These are phyloP conservation scores for Panus rudis DNA, from an alignment of 768 basidiomycete genomes.

Conservation along the genomic window DNA sequence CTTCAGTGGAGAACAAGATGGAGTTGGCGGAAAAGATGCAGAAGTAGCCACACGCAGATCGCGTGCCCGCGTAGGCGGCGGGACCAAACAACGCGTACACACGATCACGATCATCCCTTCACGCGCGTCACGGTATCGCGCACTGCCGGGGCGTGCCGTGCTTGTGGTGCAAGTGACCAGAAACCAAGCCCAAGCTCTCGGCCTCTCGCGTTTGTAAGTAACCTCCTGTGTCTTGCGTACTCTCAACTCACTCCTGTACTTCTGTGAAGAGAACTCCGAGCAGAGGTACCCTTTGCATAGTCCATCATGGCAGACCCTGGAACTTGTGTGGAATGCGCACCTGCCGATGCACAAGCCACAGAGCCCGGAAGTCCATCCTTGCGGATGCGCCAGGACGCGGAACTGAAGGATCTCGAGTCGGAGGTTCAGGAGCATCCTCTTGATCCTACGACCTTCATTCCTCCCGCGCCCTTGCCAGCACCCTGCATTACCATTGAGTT, in stretches of 20 bases:
- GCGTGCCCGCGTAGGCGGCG: neutral
- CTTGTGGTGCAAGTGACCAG: no score
- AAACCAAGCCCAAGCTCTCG: no score
- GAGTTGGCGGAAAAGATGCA: neutral
- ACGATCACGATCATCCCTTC: slow-evolving; percentile 12
- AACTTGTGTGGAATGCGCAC: slow-evolving; percentile 16
- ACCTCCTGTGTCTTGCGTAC: neutral
- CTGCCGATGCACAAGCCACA: slow-evolving; percentile 3
- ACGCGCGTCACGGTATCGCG: slow-evolving; percentile 11
- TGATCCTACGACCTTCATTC: slow-evolving; percentile 49
- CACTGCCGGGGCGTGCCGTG: slow-evolving; percentile 7
- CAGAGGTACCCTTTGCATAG: no score
- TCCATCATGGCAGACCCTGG: slow-evolving; percentile 22
- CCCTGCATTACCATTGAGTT: slow-evolving; percentile 83
- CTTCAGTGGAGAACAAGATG: neutral
- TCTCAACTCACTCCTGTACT: neutral
- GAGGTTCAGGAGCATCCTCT: slow-evolving; percentile 23
- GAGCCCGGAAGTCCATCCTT: neutral
- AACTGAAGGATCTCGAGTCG: no score
- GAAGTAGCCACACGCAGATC: neutral
- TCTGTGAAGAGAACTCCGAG: no score
- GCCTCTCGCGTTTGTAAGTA: neutral
- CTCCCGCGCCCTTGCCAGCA: slow-evolving; percentile 37
- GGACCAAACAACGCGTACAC: slow-evolving; percentile 48
- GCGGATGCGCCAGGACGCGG: no score